A percentile compares a stretch with the other conserved stretches of the same genome.
Conservation (phyloP, 2,329 filamentous ascomycete genomes). For the Ascochyta fabae region DNA sequence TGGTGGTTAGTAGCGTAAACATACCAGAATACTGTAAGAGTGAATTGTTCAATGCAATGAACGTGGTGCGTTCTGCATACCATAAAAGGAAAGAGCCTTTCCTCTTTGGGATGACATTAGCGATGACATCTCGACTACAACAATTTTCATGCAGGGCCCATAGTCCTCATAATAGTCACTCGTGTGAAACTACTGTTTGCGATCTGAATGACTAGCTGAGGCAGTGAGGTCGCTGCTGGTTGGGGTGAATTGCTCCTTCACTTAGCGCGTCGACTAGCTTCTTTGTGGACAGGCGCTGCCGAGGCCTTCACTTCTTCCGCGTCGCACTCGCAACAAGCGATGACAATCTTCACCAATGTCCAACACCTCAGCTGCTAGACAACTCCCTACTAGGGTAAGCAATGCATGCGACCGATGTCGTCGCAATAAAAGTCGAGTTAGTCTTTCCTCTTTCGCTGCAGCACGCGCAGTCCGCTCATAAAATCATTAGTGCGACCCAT, state of each 20-base stretch:
- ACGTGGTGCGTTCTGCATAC: too few relatives aligned
- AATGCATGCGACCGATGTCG: slow-evolving; percentile 21
- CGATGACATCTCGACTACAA: too few relatives aligned
- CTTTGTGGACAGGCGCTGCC: not conserved
- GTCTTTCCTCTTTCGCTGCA: not conserved
- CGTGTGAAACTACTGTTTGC: too few relatives aligned
- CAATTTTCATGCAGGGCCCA: too few relatives aligned
- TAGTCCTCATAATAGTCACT: too few relatives aligned
- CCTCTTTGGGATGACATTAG: too few relatives aligned
- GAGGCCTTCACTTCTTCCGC: not conserved
- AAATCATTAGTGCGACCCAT: slow-evolving; percentile 40
- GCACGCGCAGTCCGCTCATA: not conserved
- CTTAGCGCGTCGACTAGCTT: not conserved
- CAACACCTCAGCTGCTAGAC: slow-evolving; percentile 1
- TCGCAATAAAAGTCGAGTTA: slow-evolving; percentile 19
- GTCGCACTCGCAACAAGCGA: not conserved
- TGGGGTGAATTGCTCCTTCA: not conserved
- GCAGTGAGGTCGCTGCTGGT: not conserved
- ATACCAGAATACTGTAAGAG: too few relatives aligned
- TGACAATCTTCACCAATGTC: not conserved
- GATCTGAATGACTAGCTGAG: too few relatives aligned
- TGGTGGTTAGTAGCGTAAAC: too few relatives aligned
- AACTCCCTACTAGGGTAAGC: slow-evolving; percentile 16
- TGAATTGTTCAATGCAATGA: too few relatives aligned
- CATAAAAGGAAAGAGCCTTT: too few relatives aligned